Conservation (phyloP, 2,329 filamentous ascomycete genomes). For the Cladosporium sp. region DNA sequence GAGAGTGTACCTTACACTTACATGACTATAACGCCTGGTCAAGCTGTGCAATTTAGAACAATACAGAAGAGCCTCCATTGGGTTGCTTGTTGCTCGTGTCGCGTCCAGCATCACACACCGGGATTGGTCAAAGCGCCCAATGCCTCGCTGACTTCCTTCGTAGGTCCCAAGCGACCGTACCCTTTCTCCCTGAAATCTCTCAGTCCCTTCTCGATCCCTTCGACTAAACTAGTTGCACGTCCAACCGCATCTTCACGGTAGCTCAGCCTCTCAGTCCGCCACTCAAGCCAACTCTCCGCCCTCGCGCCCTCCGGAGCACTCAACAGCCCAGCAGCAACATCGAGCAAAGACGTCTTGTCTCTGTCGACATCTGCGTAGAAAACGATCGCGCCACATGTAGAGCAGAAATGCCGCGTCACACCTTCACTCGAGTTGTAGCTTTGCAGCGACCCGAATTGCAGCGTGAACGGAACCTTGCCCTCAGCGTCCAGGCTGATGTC, state of each 20-base stretch:
- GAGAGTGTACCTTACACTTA: too few species aligned
- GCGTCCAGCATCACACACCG: too few species aligned
- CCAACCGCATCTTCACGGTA: constrained; percentile 52
- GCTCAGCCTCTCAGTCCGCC: constrained; percentile 56
- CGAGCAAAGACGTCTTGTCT: constrained; percentile 51
- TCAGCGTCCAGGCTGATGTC: constrained; percentile 47
- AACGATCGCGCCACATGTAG: constrained; percentile 57
- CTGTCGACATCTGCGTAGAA: constrained; percentile 55
- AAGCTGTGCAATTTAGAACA: too few species aligned
- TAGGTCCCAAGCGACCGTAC: not conserved
- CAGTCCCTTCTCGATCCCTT: constrained; percentile 23
- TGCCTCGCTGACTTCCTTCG: not conserved
- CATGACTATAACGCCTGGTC: too few species aligned
- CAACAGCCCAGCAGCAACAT: constrained; percentile 58
- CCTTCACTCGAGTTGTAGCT: constrained; percentile 52
- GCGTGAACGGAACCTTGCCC: constrained; percentile 23
- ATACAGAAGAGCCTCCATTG: too few species aligned
- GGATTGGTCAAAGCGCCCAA: too few species aligned
- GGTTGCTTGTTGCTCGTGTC: too few species aligned
- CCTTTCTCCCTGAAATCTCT: constrained; percentile 18
- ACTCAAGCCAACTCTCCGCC: constrained; percentile 58
- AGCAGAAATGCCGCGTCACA: constrained; percentile 60
- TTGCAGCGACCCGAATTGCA: constrained; percentile 44
- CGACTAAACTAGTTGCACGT: constrained; percentile 19
- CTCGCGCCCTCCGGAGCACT: constrained; percentile 48